Conservation (phyloP, 2,329 filamentous ascomycete genomes). For the Erysiphe pulchra region DNA sequence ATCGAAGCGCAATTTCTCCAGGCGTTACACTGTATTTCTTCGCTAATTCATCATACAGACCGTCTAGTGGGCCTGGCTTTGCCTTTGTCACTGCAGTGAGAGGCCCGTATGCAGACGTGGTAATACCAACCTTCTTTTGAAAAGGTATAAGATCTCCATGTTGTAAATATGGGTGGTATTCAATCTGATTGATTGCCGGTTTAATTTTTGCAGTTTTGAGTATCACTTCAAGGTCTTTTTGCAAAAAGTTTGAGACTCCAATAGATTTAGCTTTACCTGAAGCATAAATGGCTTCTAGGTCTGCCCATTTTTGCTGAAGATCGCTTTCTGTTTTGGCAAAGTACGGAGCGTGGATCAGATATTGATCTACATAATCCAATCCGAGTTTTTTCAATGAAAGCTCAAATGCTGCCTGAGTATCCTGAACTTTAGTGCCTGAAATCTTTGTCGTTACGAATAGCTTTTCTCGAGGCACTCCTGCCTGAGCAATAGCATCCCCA, state of each 20-base stretch:
- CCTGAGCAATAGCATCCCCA: slow-evolving; percentile 42
- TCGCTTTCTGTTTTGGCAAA: slow-evolving; percentile 21
- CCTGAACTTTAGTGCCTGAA: slow-evolving; percentile 12
- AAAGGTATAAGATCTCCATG: slow-evolving; percentile 32
- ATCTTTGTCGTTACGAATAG: slow-evolving; percentile 44
- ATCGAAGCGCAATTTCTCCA: slow-evolving; percentile 30
- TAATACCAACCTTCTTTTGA: slow-evolving; percentile 29
- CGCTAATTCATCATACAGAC: slow-evolving; percentile 23
- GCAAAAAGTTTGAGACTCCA: slow-evolving; percentile 51
- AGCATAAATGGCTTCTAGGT: slow-evolving; percentile 38
- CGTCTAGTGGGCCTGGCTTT: slow-evolving; percentile 26
- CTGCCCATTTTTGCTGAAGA: slow-evolving; percentile 32
- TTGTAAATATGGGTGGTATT: slow-evolving; percentile 53
- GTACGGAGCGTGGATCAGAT: slow-evolving; percentile 34
- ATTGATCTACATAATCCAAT: slow-evolving; percentile 47
- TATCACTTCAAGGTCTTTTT: slow-evolving; percentile 27
- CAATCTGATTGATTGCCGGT: slow-evolving; percentile 58
- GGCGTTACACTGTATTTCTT: slow-evolving; percentile 30
- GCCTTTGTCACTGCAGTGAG: slow-evolving; percentile 25
- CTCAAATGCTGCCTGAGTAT: slow-evolving; percentile 23
- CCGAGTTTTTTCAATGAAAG: slow-evolving; percentile 33
- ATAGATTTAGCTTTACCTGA: slow-evolving; percentile 42
- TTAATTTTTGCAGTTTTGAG: slow-evolving; percentile 31
- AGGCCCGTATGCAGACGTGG: slow-evolving; percentile 27
- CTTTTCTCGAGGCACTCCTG: slow-evolving; percentile 35